A percentile compares a stretch with the other conserved stretches of the same genome.
phyloP scores from a whole-genome alignment of 768 basidiomycete genomes.

The Bullera alba region DNA sequence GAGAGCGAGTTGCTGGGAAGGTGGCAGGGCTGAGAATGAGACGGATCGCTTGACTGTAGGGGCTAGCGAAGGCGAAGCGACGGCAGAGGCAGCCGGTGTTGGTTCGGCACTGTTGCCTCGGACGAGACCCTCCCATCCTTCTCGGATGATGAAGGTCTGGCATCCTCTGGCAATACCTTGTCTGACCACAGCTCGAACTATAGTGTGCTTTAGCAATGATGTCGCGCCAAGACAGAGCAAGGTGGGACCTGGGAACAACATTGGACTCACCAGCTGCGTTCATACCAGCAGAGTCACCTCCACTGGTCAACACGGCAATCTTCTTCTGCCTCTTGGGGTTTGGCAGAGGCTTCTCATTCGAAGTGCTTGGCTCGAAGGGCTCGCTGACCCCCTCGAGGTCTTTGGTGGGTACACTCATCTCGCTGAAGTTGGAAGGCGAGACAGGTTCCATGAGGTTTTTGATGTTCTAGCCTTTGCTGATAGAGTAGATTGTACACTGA shows the following conservation, averaged over 20 bases:
- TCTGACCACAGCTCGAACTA: slow-evolving; percentile 85
- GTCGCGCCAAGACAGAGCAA: not conserved
- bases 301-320: slow-evolving; percentile 88
- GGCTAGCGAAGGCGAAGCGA: slow-evolving; percentile 15
- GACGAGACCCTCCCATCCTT: slow-evolving; percentile 97
- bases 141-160: slow-evolving; percentile 90
- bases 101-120: slow-evolving; percentile 64
- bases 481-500: too few species aligned
- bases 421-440: too few species aligned
- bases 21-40: slow-evolving; percentile 41
- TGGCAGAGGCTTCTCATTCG: not conserved
- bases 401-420: slow-evolving; percentile 1
- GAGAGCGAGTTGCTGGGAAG: slow-evolving; percentile 34
- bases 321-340: slow-evolving; percentile 58
- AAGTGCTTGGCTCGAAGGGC: not conserved
- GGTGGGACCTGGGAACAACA: not conserved
- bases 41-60: slow-evolving; percentile 32
- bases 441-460: too few species aligned
- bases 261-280: slow-evolving; percentile 49
- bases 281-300: slow-evolving; percentile 90
- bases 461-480: too few species aligned
- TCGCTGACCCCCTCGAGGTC: slow-evolving; percentile 27
- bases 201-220: not conserved
- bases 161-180: slow-evolving; percentile 89
- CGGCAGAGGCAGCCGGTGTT: slow-evolving; percentile 33